Base-by-base conservation (phyloP, 495 filamentous ascomycete species). In the Tuber umbilicatum region DNA sequence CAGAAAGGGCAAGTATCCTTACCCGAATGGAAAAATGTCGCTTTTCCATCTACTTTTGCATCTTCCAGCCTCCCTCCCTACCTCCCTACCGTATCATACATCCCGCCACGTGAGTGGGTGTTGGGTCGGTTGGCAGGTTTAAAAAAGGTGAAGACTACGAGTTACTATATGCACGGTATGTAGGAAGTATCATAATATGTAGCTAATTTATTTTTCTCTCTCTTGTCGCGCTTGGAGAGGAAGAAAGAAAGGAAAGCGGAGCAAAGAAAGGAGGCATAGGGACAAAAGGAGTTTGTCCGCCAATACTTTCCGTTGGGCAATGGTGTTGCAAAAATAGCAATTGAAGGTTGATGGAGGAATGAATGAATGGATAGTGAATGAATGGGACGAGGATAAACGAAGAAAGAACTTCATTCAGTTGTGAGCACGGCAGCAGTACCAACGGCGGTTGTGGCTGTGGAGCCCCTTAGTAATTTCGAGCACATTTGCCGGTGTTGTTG, bases 11-110 rank as follows among this genome's bases (percentile, higher is more conserved):
- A 64, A 64, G 55, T 12, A 31, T 64, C 55, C 12, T 64, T 64
- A 64, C 55, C 55, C 55, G 55, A 64, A 64, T 64, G 55, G 55
- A 64, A 64, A 64, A 35, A 64, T 64, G 31, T 64, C 55, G 35
- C 55, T 64, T 64, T 64, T 64, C 55, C 55, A 64, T 64, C 55
- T 17, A 31, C 27, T 64, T 64, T 64, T 17, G 27, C 55, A 64
- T 64, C 31, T 64, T 64, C 27, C 27, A 35, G 31, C 55, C 27
- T 31, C n/a, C 12, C 12, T 10, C 21, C 45, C 16, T 10, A 1
- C 41, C 9, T 9, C 9, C 3, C 39, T n/a, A 40, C 39, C 39
- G 39, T 9, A 10, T 1, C 41, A 12, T 55, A 55, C 47, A 6
- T 64, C 27, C 3, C 1, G 55, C 55, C 55, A 64, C 55, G 55